Percentiles rank a stretch among this genome's conserved stretches.
phyloP scores from a whole-genome alignment of 73 alveolate genomes.

The Uronychia setigera region DNA sequence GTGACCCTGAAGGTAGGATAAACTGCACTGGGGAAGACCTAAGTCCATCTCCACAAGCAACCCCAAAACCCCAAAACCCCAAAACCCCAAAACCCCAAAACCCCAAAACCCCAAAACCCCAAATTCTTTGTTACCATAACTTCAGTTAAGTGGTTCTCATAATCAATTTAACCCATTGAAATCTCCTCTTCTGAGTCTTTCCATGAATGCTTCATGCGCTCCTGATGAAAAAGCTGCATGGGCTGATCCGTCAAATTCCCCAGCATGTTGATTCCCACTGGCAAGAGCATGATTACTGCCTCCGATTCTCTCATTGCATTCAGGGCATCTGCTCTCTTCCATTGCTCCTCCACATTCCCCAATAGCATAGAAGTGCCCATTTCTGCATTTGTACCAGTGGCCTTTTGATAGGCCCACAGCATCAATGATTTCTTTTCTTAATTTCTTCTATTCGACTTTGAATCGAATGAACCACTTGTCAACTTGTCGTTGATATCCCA shows the following conservation, averaged over 20 bases:
- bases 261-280: conserved; percentile 50
- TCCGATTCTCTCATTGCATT: conserved; percentile 65
- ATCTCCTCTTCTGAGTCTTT: too few relatives aligned
- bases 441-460: not conserved
- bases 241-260: conserved; percentile 27
- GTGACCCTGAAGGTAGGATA: too few relatives aligned
- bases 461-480: not conserved
- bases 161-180: too few relatives aligned
- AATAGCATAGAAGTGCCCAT: conserved; percentile 76
- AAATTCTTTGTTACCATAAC: too few relatives aligned
- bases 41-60: too few relatives aligned
- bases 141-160: too few relatives aligned
- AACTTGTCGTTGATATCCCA: too few relatives aligned
- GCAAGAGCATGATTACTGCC: conserved; percentile 58
- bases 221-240: too few relatives aligned
- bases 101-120: too few relatives aligned
- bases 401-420: conserved; percentile 23
- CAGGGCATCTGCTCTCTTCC: conserved; percentile 69
- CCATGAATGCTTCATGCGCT: not conserved
- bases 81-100: too few relatives aligned
- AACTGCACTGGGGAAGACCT: too few relatives aligned
- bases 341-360: conserved; percentile 82
- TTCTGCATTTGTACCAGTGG: conserved; percentile 73
- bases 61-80: too few relatives aligned
- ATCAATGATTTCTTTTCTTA: not conserved